These are phyloP conservation scores for Candida krabiensis DNA, from an alignment of 805 yeast species.

Conservation along the genomic window DNA sequence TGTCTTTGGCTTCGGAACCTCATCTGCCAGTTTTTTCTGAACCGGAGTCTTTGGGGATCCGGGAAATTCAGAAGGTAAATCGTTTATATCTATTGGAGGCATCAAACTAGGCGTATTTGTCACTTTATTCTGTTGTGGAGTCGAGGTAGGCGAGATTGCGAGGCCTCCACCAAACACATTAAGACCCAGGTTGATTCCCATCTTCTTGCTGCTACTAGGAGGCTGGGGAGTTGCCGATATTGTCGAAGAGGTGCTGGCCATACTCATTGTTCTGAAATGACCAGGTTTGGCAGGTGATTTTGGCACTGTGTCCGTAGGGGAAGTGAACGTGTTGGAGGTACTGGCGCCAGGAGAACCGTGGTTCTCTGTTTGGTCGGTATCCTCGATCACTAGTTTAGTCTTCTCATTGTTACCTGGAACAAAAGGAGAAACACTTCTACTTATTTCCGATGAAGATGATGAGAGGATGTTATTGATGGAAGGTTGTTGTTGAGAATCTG, in stretches of 20 bases:
- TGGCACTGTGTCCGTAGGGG: slow-evolving; percentile 14
- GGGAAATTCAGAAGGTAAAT: background rate
- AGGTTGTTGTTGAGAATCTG: slow-evolving; percentile 4
- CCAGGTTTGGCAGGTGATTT: slow-evolving; percentile 13
- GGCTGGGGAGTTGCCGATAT: slow-evolving; percentile 9
- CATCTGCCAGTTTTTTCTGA: slow-evolving; percentile 1
- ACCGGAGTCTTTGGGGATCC: slow-evolving; percentile 9
- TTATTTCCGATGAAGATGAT: slow-evolving; percentile 21
- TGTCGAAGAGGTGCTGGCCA: slow-evolving; percentile 15
- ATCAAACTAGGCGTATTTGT: background rate
- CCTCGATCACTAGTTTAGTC: too few relatives aligned
- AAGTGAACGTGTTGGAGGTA: too few relatives aligned
- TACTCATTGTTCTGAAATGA: slow-evolving; percentile 25
- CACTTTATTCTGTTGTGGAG: slow-evolving; percentile 2
- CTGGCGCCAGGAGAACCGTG: too few relatives aligned
- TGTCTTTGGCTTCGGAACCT: background rate
- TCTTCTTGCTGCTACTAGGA: slow-evolving; percentile 14
- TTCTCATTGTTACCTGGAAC: slow-evolving; percentile 1
- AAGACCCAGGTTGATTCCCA: slow-evolving; percentile 33
- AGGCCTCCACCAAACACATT: slow-evolving; percentile 26
- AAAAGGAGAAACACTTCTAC: slow-evolving; percentile 17
- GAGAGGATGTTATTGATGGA: slow-evolving; percentile 25
- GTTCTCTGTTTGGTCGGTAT: too few relatives aligned
- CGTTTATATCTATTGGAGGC: slow-evolving; percentile 3
- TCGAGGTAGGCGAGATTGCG: background rate